These are phyloP conservation scores for Morella rubra DNA, from an alignment of 306 rosid species.

Conservation along the genomic window DNA sequence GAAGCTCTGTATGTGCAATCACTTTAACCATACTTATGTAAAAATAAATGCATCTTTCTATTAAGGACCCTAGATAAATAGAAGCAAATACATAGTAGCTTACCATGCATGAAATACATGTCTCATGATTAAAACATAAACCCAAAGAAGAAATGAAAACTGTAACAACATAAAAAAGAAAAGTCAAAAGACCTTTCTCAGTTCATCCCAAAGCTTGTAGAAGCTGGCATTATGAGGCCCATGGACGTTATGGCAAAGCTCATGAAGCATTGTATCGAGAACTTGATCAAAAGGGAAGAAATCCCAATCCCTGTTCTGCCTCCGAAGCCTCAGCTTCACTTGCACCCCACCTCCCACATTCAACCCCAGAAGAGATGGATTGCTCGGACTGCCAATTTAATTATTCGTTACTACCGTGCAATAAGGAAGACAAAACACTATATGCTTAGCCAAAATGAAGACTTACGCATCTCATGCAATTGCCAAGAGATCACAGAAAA, in stretches of 20 bases:
- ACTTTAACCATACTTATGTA: background rate
- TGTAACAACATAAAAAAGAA: constrained; percentile 11
- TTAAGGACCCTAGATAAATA: background rate
- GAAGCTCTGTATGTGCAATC: background rate
- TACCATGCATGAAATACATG: background rate
- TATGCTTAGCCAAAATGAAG: background rate
- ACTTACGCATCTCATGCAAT: background rate
- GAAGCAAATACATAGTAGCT: background rate
- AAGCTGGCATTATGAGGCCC: constrained; percentile 81
- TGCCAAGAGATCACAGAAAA: background rate
- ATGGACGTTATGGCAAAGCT: constrained; percentile 85
- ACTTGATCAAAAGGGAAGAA: constrained; percentile 70
- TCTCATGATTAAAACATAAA: background rate
- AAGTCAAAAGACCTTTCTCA: constrained; percentile 61
- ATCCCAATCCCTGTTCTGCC: constrained; percentile 65
- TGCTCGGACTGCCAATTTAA: constrained; percentile 60
- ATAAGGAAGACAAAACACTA: constrained; percentile 4
- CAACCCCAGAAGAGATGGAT: constrained; percentile 68
- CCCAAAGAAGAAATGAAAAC: constrained; percentile 5
- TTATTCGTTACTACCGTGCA: constrained; percentile 17
- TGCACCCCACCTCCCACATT: constrained; percentile 75
- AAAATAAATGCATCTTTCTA: background rate
- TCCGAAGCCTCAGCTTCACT: constrained; percentile 82
- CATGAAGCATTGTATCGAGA: constrained; percentile 94
- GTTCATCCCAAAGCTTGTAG: constrained; percentile 97